Percentiles rank a stretch among this genome's conserved stretches.
Conservation (phyloP, 2,329 filamentous ascomycete genomes). For the Bertia moriformis region DNA sequence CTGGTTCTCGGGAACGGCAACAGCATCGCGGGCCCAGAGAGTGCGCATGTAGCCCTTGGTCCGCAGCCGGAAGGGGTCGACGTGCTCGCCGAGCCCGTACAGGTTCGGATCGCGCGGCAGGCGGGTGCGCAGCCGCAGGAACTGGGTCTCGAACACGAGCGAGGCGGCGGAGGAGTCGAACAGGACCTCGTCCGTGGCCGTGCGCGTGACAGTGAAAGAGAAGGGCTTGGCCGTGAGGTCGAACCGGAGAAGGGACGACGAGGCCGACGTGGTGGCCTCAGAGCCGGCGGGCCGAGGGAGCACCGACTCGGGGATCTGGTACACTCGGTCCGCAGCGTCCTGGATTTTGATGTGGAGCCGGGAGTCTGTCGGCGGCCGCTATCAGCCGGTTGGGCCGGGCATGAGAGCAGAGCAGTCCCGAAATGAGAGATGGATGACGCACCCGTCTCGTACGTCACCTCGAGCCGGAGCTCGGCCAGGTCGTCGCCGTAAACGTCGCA, state of each 20-base stretch:
- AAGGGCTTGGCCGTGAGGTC: conserved; percentile 38
- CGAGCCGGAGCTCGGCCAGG: conserved; percentile 35
- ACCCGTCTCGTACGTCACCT: conserved; percentile 49
- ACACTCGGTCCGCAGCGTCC: conserved; percentile 40
- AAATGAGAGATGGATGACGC: conserved; percentile 5
- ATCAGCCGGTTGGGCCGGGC: conserved; percentile 8
- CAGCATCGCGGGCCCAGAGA: conserved; percentile 46
- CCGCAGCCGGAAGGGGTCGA: conserved; percentile 39
- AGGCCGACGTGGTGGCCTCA: conserved; percentile 10
- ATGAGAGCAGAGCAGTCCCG: conserved; percentile 1
- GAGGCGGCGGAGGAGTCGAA: conserved; percentile 44
- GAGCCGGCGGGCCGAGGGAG: conserved; percentile 32
- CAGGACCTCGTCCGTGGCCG: conserved; percentile 31
- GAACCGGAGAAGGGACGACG: conserved; percentile 30
- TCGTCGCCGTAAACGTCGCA: conserved; percentile 48
- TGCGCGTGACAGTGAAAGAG: conserved; percentile 39
- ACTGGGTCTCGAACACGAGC: conserved; percentile 50
- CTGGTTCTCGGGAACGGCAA: conserved; percentile 29
- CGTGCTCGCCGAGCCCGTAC: conserved; percentile 53
- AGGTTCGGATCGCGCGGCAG: conserved; percentile 42
- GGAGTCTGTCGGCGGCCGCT: conserved; percentile 25
- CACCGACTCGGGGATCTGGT: conserved; percentile 45
- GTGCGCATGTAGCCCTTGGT: conserved; percentile 47
- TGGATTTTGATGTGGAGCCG: conserved; percentile 52
- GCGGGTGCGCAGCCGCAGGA: conserved; percentile 43